Evolutionary conservation across 2,329 filamentous ascomycete species (phyloP), one percentile per base, ranked within the genome.

Genomic region (Pseudodiploospora longispora): DNA sequence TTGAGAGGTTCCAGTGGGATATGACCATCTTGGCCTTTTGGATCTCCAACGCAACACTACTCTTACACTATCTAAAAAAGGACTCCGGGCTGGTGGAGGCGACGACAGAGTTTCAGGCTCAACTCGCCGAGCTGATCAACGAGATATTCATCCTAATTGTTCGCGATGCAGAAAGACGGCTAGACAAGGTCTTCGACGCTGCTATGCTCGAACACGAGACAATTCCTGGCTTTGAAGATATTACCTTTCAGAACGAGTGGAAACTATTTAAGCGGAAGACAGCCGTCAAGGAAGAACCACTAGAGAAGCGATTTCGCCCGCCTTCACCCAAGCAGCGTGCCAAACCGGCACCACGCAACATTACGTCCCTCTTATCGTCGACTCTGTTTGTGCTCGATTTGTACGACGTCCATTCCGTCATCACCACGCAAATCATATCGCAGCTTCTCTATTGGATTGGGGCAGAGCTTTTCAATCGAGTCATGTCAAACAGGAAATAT

Each of bases 21-120:
- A 98, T 98, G 93, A 98, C 93, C 0, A 95, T 98, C 53, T 72
- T 98, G 33, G 93, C 93, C 3, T 98, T 98, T 60, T 98, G 93
- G 93, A 89, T 96, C 58, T 97, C 93, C 2, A 98, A 98, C 62
- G 89, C 88, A 6, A 98, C 93, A 0, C 69, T 98, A 34, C 70
- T 98, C n/a, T 71, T 97, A 42, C 91, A 98, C 64, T 98, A 98
- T 60, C 72, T 98, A 43, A 96, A 95, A 62, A 98, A 98, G 65
- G 93, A 98, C 55, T 69, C 77, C 5, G 90, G 88, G 0, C 69
- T 97, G 12, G 76, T 90, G 6, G 78, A 83, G 57, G 83, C 85
- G 6, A 97, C 91, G 0, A 78, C 82, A 1, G 84, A 93, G 53
- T 97, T 96, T 53, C 93, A 98, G 63, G 80, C 88, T 10, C 90